These are phyloP conservation scores for Aquilaria sinensis DNA, from an alignment of 345 rosid genomes.

Conservation along the genomic window DNA sequence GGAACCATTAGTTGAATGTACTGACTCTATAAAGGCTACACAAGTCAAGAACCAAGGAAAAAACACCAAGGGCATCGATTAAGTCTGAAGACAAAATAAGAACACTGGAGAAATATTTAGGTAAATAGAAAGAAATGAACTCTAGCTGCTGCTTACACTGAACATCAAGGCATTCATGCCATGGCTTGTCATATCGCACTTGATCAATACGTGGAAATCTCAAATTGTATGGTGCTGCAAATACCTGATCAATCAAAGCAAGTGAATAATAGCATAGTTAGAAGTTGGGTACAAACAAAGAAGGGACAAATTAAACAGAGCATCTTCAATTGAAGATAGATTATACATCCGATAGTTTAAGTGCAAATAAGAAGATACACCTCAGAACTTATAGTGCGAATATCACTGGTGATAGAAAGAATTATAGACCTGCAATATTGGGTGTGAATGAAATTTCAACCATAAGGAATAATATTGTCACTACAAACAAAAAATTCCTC, in stretches of 20 bases:
- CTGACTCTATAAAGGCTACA: constrained; percentile 84
- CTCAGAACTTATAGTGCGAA: constrained; percentile 93
- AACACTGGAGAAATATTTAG: neutral
- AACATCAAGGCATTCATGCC: constrained; percentile 96
- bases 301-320: constrained; percentile 6
- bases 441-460: neutral
- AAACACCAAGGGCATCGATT: neutral
- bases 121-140: constrained; percentile 2
- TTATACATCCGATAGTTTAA: neutral
- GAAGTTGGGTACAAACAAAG: constrained; percentile 6
- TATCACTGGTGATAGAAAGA: constrained; percentile 88
- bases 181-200: constrained; percentile 95
- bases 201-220: constrained; percentile 96
- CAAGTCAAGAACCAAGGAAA: constrained; percentile 6
- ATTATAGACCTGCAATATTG: constrained; percentile 64
- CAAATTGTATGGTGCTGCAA: constrained; percentile 92
- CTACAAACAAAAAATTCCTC: neutral
- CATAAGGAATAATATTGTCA: constrained; percentile 5
- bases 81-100: constrained; percentile 3
- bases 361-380: constrained; percentile 33
- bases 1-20: constrained; percentile 88
- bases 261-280: constrained; percentile 1
- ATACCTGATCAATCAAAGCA: constrained; percentile 42
- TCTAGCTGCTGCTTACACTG: constrained; percentile 49
- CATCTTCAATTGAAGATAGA: constrained; percentile 8